Evolutionary conservation across 371 early-diverging fungal genomes (phyloP).

Genomic region (Dichotomocladium elegans): DNA sequence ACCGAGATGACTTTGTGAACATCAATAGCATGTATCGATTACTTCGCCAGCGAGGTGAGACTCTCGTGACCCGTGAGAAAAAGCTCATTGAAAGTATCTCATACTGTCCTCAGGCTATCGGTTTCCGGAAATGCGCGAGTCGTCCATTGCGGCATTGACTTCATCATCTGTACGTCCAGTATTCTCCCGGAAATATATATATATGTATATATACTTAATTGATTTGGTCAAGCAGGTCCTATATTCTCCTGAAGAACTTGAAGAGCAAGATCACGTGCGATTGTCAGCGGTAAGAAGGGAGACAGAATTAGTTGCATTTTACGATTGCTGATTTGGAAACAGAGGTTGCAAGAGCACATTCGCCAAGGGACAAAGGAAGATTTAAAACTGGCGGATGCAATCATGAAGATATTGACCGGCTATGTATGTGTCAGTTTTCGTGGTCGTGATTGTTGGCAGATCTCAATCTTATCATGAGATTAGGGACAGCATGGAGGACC

Average conservation of each 20-base stretch:
- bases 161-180: constrained; percentile 59
- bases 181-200: no score
- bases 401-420: constrained; percentile 96
- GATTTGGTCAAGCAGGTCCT: constrained; percentile 38
- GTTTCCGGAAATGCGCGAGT: constrained; percentile 77
- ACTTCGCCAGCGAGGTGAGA: constrained; percentile 70
- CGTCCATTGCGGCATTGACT: constrained; percentile 62
- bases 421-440: constrained; percentile 66
- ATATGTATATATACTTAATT: neutral
- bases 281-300: constrained; percentile 71
- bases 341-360: constrained; percentile 96
- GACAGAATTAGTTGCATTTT: no score
- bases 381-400: constrained; percentile 87
- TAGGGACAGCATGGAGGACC: constrained; percentile 73
- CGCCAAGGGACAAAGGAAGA: constrained; percentile 91
- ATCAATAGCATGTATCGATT: constrained; percentile 92
- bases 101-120: constrained; percentile 61
- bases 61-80: neutral
- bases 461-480: neutral
- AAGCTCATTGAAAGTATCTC: neutral
- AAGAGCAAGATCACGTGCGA: constrained; percentile 87
- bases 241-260: constrained; percentile 88
- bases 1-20: constrained; percentile 84
- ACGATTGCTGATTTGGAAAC: neutral
- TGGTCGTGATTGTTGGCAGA: neutral